phyloP scores from a whole-genome alignment of 306 rosid genomes.

The Cicer chorassanicum region DNA sequence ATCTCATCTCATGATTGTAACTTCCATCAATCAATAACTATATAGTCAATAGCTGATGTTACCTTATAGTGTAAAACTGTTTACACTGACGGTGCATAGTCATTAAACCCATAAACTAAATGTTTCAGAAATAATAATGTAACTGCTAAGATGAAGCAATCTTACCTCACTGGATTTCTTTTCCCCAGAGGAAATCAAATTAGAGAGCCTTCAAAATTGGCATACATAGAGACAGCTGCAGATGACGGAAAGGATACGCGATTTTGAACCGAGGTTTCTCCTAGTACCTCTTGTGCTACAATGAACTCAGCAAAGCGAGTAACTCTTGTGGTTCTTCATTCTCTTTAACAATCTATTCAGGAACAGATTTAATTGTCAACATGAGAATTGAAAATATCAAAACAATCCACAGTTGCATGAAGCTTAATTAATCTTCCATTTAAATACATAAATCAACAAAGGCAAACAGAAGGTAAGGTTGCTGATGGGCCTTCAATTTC shows the following conservation, averaged over 20 bases:
- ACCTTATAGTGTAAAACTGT: too few species aligned
- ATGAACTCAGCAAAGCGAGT: slow-evolving; percentile 62
- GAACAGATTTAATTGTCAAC: slow-evolving; percentile 38
- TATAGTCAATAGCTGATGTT: too few species aligned
- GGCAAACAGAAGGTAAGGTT: background rate
- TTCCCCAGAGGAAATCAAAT: slow-evolving; percentile 46
- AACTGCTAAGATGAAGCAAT: slow-evolving; percentile 30
- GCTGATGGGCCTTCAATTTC: background rate
- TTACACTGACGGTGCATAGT: too few species aligned
- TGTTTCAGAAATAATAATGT: slow-evolving; percentile 22
- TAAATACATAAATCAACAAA: slow-evolving; percentile 18
- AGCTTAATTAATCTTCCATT: slow-evolving; percentile 25
- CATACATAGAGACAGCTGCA: slow-evolving; percentile 49
- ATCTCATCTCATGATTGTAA: too few species aligned
- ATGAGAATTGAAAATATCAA: slow-evolving; percentile 26
- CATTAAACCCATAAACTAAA: background rate
- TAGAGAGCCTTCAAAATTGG: slow-evolving; percentile 48
- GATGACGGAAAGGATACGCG: slow-evolving; percentile 39
- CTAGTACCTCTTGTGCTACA: slow-evolving; percentile 49
- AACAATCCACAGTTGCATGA: slow-evolving; percentile 17
- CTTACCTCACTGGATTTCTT: slow-evolving; percentile 60
- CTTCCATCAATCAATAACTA: too few species aligned
- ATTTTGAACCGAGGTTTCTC: slow-evolving; percentile 44
- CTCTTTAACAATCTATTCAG: slow-evolving; percentile 72
- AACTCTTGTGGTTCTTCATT: slow-evolving; percentile 81